Evolutionary conservation across 495 filamentous ascomycete genomes (phyloP).

Genomic region (Penicillium pancosmium): DNA sequence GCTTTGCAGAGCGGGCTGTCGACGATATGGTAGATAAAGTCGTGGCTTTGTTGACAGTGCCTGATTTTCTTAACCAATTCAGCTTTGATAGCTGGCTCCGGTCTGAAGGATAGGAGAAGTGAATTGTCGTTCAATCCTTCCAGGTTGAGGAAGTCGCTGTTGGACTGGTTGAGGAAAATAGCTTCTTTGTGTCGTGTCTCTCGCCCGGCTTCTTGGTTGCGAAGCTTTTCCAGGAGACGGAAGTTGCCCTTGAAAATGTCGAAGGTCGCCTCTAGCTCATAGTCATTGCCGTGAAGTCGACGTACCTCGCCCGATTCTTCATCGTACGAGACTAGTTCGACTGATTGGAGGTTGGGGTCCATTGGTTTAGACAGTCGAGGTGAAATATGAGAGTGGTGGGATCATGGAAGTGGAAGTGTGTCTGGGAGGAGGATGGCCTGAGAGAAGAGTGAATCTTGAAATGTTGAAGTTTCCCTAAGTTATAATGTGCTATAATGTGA

Average conservation of each 20-base stretch:
- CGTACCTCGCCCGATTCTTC: slow-evolving; percentile 15
- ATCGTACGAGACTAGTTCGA: slow-evolving; percentile 23
- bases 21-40: slow-evolving; percentile 17
- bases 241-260: slow-evolving; percentile 27
- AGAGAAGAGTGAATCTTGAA: too few species aligned
- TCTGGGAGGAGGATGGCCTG: too few species aligned
- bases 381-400: too few species aligned
- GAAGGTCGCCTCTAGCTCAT: slow-evolving; percentile 32
- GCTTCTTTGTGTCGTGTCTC: slow-evolving; percentile 1
- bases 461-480: too few species aligned
- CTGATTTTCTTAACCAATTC: not conserved
- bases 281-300: slow-evolving; percentile 18
- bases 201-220: slow-evolving; percentile 10
- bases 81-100: not conserved
- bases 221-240: slow-evolving; percentile 26
- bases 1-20: slow-evolving; percentile 22
- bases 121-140: slow-evolving; percentile 32
- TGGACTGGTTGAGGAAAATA: slow-evolving; percentile 18
- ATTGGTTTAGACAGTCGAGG: too few species aligned
- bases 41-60: slow-evolving; percentile 8
- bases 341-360: not conserved
- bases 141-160: slow-evolving; percentile 32
- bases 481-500: too few species aligned
- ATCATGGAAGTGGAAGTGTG: too few species aligned
- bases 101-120: slow-evolving; percentile 26